Base-by-base conservation (phyloP, 192 early-diverging fungal genomes). In the Polychytrium aggregatum region DNA sequence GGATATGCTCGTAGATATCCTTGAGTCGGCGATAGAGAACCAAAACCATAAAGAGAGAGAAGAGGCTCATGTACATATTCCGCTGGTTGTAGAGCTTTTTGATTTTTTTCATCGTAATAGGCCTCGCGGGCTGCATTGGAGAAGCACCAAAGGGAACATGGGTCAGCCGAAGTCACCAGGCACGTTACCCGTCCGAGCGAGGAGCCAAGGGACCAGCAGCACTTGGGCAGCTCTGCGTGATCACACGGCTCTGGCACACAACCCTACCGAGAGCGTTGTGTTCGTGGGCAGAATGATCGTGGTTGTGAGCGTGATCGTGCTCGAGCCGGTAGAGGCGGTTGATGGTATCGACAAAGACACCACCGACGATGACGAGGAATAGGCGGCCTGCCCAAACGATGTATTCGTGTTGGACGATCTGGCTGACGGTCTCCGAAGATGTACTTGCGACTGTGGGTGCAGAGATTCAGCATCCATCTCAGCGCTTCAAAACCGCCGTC, bases 61-160 rank as follows among this genome's bases (percentile, higher is more conserved):
- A 71, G 18, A 72, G 63, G 13, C 55, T 59, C 21, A 72, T 50
- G 46, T 72, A 72, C 41, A 72, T 57, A 48, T 72, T 72, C 8
- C 70, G 41, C 44, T 72, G 70, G 2, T 62, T 55, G 52, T 72
- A 72, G 46, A 72, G 70, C 50, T 41, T 26, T 1, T 21, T 36
- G 7, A 47, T 47, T 39, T 7, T 14, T 20, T 20, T 44, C 43
- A 44, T 44, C 43, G 43, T 13, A 31, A 13, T 44, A 11, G 9
- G 10, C 46, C 17, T 8, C 35, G 46, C 46, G 9, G 14, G 14
- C 37, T 18, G 11, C 29, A 18, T 41, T 14, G 22, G 10, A 20
- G 41, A 30, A 13, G 13, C 17, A 13, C 13, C 24, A 1, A 43
- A 42, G 13, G 29, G 5, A 7, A 8, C 20, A 46, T 28, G 29